These are phyloP conservation scores for Diplosphaera chodatii DNA, from an alignment of 139 green algal species.

Conservation along the genomic window DNA sequence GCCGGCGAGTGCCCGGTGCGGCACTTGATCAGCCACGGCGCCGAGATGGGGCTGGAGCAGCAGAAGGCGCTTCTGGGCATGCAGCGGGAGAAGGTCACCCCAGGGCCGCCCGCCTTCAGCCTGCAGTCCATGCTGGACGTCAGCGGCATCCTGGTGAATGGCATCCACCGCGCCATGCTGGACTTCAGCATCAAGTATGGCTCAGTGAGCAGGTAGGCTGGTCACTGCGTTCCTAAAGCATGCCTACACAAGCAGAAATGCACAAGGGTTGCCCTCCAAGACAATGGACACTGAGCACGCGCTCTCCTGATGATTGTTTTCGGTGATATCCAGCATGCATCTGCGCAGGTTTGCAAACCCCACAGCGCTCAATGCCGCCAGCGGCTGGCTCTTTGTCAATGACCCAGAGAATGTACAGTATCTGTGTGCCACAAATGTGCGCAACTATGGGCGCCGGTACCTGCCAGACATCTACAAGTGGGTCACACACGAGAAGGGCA, in stretches of 20 bases:
- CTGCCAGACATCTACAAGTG: slow-evolving; percentile 65
- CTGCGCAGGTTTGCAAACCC: slow-evolving; percentile 40
- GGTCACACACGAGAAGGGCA: slow-evolving; percentile 62
- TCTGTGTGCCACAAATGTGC: slow-evolving; percentile 47
- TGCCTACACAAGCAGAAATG: no score
- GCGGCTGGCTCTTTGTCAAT: slow-evolving; percentile 58
- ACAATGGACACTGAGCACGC: no score
- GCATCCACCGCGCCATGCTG: slow-evolving; percentile 53
- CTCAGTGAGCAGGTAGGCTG: slow-evolving; percentile 32
- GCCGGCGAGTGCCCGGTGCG: no score
- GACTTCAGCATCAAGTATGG: slow-evolving; percentile 42
- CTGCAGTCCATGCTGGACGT: slow-evolving; percentile 30
- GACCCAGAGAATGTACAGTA: slow-evolving; percentile 54
- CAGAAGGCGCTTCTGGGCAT: no score
- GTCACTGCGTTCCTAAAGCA: no score
- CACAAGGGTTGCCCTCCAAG: no score
- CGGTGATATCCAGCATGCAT: not conserved
- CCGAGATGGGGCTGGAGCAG: no score
- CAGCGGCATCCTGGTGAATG: slow-evolving; percentile 30
- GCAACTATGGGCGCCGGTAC: slow-evolving; percentile 61
- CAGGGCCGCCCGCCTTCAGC: slow-evolving; percentile 14
- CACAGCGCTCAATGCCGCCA: slow-evolving; percentile 34
- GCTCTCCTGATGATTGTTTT: no score
- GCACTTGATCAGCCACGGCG: no score
- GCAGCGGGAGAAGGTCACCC: slow-evolving; percentile 3